Base-by-base conservation (phyloP, 1,284 basidiomycete genomes). In the Phellopilus nigrolimitatus region DNA sequence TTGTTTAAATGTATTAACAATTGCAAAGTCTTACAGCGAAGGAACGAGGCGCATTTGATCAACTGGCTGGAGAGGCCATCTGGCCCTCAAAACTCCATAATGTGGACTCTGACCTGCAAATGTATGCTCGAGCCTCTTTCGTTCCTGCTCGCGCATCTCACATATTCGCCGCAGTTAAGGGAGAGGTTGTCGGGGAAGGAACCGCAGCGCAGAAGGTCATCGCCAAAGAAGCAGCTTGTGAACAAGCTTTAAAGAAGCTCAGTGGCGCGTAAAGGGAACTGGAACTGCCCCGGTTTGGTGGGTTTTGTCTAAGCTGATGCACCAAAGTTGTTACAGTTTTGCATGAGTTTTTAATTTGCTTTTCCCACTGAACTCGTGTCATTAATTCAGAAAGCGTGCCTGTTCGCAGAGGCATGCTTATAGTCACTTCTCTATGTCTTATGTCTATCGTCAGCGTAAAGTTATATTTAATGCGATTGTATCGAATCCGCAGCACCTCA, bases 171-270 rank as follows among this genome's bases (percentile, higher is more conserved):
- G 28, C 38, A 85, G 83, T 83, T 36, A 57, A 65, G 27, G 78
- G 74, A 10, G 63, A 70, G 51, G 63, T 68, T 3, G 69, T 70
- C 62, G 80, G 79, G 17, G 64, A 63, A 19, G 78, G 70, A 13
- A 64, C 60, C 0, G 74, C 72, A 17, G 22, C 55, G 1, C 66
- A 68, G 39, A 76, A 79, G 57, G 57, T 63, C 9, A 61, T 62
- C 3, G 80, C 80, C 2, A 84, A 71, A 60, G 78, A 84, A 38
- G 59, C 61, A 13, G 83, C 84, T 2, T 77, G 81, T 2, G 64
- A 64, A 57, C 61, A 72, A 40, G 78, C 78, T 17, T 66, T 66
- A 19, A 43, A 34, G n/a, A n/a, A 27, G n/a, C 24, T 38, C 19
- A 34, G 36, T 15, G 33, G 28, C 10, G 15, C 13, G n/a, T 30